Conservation (phyloP, 2,329 filamentous ascomycete genomes). For the Trematosphaeria pertusa region DNA sequence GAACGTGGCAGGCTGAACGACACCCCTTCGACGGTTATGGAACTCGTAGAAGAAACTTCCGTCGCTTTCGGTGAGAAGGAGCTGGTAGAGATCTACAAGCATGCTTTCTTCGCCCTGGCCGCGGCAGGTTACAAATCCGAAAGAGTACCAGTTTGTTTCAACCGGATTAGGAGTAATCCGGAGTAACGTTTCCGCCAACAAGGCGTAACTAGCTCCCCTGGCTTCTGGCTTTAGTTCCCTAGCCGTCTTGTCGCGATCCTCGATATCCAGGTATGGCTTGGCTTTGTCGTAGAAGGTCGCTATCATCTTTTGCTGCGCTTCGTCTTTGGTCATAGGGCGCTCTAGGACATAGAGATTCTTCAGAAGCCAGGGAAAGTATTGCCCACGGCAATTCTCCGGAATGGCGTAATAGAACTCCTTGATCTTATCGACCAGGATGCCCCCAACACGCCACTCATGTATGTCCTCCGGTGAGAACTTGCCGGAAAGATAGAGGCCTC, state of each 20-base stretch:
- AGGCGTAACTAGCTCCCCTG: slow-evolving; percentile 17
- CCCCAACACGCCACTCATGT: slow-evolving; percentile 27
- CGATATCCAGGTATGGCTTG: slow-evolving; percentile 21
- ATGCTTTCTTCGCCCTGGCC: slow-evolving; percentile 18
- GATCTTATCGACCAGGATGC: slow-evolving; percentile 27
- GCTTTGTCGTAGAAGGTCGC: slow-evolving; percentile 25
- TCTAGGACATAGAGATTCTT: slow-evolving; percentile 28
- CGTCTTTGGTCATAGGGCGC: slow-evolving; percentile 17
- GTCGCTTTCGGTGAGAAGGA: slow-evolving; percentile 21
- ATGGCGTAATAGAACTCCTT: slow-evolving; percentile 26
- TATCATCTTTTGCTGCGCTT: slow-evolving; percentile 18
- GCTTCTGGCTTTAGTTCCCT: slow-evolving; percentile 25
- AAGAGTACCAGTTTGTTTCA: slow-evolving; percentile 19
- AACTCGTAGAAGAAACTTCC: slow-evolving; percentile 11
- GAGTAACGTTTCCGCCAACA: slow-evolving; percentile 17
- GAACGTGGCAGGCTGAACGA: slow-evolving; percentile 21
- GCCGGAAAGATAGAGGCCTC: slow-evolving; percentile 21
- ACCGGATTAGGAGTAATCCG: slow-evolving; percentile 18
- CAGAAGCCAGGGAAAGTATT: slow-evolving; percentile 37
- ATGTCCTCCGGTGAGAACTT: slow-evolving; percentile 21
- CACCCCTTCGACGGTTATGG: slow-evolving; percentile 8
- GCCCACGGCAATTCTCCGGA: slow-evolving; percentile 23
- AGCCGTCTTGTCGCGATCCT: slow-evolving; percentile 18
- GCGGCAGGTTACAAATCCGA: slow-evolving; percentile 28
- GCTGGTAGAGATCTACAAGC: slow-evolving; percentile 21